Evolutionary conservation across 2,329 filamentous ascomycete genomes (phyloP), one percentile per base, ranked within the genome.

Genomic region (Fusarium stilboides): DNA sequence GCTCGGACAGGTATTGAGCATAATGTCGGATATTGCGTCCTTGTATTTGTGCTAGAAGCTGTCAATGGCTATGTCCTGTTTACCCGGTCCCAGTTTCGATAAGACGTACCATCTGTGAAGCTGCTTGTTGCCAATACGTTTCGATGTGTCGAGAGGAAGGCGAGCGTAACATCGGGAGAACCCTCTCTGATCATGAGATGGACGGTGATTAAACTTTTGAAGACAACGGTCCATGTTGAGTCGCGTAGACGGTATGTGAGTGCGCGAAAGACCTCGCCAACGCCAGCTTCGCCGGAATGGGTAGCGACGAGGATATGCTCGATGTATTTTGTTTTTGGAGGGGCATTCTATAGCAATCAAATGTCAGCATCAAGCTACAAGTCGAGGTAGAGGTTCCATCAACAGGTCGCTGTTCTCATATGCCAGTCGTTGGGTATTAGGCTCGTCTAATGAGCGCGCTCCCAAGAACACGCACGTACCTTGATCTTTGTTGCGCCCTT

Each of bases 401-500:
- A 39, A 45, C 13, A 49, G 39, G 28, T 14, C 34, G 42, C 57
- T 45, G 37, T 22, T 59, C 51, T 63, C 22, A 47, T 49, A 45
- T 52, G 15, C 31, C 40, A 43, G 24, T 20, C 51, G 34, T 26
- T 36, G 51, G 56, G 43, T 54, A 33, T 34, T 26, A 20, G 40
- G 28, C 58, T 47, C 53, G 8, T 45, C 17, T 14, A 44, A 33
- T 45, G 43, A 33, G 42, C 59, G 56, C 54, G 46, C 42, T 19
- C 39, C 57, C 17, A 42, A 39, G 40, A 47, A 28, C 9, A 42
- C 26, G 53, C 46, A 74, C 70, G 63, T 68, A 94, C 94, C 89
- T 98, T 98, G 79, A 97, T 93, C 86, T 98, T 98, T 76, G 95
- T 98, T 75, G 93, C 95, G 83, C 95, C 96, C 86, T 98, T 98